phyloP scores from a whole-genome alignment of 441 rosid species.

The Pelargonium myrrhifolium region DNA sequence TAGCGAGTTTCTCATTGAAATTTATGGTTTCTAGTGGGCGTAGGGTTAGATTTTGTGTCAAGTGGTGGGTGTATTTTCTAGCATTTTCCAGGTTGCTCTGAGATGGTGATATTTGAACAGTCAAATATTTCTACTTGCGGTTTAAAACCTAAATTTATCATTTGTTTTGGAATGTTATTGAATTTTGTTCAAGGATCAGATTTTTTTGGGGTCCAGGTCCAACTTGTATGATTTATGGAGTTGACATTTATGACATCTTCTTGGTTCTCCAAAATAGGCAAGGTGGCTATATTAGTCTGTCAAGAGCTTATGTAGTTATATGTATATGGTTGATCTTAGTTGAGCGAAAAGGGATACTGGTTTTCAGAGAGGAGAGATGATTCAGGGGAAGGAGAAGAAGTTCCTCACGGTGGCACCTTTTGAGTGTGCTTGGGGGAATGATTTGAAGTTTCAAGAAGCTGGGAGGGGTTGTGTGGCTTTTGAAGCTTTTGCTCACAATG shows the following conservation, averaged over 20 bases:
- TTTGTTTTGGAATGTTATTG: background rate
- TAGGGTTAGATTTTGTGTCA: constrained; percentile 38
- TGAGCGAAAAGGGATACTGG: constrained; percentile 3
- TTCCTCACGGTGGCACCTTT: constrained; percentile 90
- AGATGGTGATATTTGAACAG: constrained; percentile 24
- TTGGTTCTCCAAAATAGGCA: background rate
- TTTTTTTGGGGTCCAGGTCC: background rate
- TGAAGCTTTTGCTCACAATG: constrained; percentile 93
- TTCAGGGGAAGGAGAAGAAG: constrained; percentile 53
- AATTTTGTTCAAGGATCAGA: background rate
- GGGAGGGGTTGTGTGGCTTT: constrained; percentile 97
- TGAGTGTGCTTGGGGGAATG: constrained; percentile 97
- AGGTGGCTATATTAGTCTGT: background rate
- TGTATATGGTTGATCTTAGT: constrained; percentile 10
- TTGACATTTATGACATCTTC: background rate
- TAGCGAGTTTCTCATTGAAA: constrained; percentile 31
- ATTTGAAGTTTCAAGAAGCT: constrained; percentile 79
- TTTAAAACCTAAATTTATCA: background rate
- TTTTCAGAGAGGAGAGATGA: constrained; percentile 28
- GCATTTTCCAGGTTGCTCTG: constrained; percentile 31
- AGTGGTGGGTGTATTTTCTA: constrained; percentile 41
- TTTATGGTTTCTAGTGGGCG: constrained; percentile 18
- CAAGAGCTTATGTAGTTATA: background rate
- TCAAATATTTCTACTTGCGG: background rate
- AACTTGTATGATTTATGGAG: background rate